Evolutionary conservation across 768 basidiomycete species (phyloP).

Genomic region (Russula brevipes): DNA sequence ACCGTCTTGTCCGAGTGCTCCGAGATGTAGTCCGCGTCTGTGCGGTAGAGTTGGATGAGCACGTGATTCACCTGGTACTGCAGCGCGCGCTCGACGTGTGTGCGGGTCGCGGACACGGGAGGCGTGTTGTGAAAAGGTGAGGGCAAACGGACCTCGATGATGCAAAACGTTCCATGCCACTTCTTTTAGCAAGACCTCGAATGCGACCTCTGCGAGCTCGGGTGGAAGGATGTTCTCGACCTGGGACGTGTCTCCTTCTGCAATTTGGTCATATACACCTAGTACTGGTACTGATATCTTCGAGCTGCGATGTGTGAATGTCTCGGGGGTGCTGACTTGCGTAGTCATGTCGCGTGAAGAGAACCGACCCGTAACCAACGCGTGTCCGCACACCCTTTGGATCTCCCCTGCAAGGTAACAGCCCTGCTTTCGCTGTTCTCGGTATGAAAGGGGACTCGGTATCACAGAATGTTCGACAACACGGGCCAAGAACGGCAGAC

Average conservation of each 20-base stretch:
- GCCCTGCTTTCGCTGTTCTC: too few relatives aligned
- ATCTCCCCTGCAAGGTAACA: too few relatives aligned
- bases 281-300: slow-evolving; percentile 10
- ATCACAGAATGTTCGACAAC: too few relatives aligned
- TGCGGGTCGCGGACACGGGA: slow-evolving; percentile 56
- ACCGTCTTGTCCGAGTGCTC: slow-evolving; percentile 87
- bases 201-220: slow-evolving; percentile 51
- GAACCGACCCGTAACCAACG: too few relatives aligned
- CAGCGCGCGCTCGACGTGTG: slow-evolving; percentile 53
- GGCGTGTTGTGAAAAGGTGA: neutral
- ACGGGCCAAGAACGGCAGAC: too few relatives aligned
- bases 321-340: too few relatives aligned
- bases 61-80: slow-evolving; percentile 76
- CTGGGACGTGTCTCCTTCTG: slow-evolving; percentile 66
- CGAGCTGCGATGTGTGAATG: neutral
- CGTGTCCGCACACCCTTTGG: too few relatives aligned
- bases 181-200: slow-evolving; percentile 54
- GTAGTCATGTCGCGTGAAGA: too few relatives aligned
- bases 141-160: slow-evolving; percentile 51
- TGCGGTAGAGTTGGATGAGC: slow-evolving; percentile 75
- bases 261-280: slow-evolving; percentile 39
- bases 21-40: slow-evolving; percentile 76
- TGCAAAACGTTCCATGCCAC: slow-evolving; percentile 71
- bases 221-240: slow-evolving; percentile 51
- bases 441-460: too few relatives aligned